Base-by-base conservation (phyloP, 164 flowering plant species). In the Vitis vinifera region DNA sequence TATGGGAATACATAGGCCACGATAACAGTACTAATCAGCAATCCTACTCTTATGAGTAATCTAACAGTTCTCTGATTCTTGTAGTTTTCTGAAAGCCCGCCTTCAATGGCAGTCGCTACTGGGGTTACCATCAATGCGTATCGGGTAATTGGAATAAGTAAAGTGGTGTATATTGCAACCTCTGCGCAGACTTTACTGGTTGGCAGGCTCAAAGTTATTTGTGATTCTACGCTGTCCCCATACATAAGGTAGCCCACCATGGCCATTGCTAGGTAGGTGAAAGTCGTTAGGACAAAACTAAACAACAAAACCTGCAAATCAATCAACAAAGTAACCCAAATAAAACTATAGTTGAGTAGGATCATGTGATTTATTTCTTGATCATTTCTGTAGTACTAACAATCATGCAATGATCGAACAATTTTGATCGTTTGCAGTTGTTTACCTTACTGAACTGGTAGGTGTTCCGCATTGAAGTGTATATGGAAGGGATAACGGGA, bases 241-340 rank as follows among this genome's bases (percentile, higher is more conserved):
- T 72, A 79, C 78, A 75, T 79, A 9, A 75, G 67, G 12, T 79
- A 76, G 8, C 77, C 65, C 10, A 76, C 49, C 4, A 73, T 37
- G 6, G 77, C 79, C 67, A 66, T 73, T 13, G 68, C 44, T 6
- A 37, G 44, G 30, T 73, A 77, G 10, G 53, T 63, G 27, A 70
- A 9, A 0, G 77, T 65, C 17, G 71, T 72, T 17, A 78, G 14
- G 0, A 65, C 9, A 71, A 69, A 80, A 67, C 80, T 71, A 37
- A 72, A 0, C 10, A 75, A 12, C 68, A 75, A 65, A 2, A 80
- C 79, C 81, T 77, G 62, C 66, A 68, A 50, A 50, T 7, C 14
- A 37, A 37, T 23, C n/a, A 4, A 2, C 27, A 61, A 14, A 16
- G 10, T 52, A 12, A 12, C 6, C 4, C 11, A 37, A 37, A 37